These are phyloP conservation scores for Hippophae gyantsensis DNA, from an alignment of 306 rosid species.

Conservation along the genomic window DNA sequence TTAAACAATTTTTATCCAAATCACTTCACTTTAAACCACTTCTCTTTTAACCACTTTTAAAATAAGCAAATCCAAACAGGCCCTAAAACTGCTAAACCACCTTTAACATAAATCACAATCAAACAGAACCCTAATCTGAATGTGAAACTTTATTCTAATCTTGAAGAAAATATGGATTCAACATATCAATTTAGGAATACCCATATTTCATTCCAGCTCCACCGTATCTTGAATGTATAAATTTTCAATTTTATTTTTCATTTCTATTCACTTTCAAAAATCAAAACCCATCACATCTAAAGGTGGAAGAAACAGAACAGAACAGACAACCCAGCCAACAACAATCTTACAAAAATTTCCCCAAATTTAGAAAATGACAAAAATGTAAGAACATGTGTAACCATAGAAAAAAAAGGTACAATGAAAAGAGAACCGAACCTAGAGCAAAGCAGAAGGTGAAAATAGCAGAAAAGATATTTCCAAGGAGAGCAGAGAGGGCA, in stretches of 20 bases:
- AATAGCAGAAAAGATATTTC: conserved; percentile 91
- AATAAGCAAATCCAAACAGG: too few species aligned
- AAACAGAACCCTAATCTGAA: too few species aligned
- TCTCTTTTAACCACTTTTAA: too few species aligned
- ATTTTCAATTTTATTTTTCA: background rate
- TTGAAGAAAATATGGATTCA: conserved; percentile 10
- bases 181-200: conserved; percentile 10
- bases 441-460: conserved; percentile 91
- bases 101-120: too few species aligned
- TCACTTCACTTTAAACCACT: too few species aligned
- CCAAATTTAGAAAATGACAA: too few species aligned
- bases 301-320: too few species aligned
- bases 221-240: conserved; percentile 9
- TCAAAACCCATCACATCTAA: background rate
- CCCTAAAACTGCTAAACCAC: too few species aligned
- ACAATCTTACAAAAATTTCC: too few species aligned
- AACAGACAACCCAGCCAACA: too few species aligned
- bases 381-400: background rate
- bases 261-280: background rate
- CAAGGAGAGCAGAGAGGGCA: conserved; percentile 67
- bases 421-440: conserved; percentile 32
- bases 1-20: too few species aligned
- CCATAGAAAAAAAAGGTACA: background rate
- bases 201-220: conserved; percentile 15
- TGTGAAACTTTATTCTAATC: too few species aligned